Base-by-base conservation (phyloP, 345 rosid genomes). In the Gossypium sturtianum region DNA sequence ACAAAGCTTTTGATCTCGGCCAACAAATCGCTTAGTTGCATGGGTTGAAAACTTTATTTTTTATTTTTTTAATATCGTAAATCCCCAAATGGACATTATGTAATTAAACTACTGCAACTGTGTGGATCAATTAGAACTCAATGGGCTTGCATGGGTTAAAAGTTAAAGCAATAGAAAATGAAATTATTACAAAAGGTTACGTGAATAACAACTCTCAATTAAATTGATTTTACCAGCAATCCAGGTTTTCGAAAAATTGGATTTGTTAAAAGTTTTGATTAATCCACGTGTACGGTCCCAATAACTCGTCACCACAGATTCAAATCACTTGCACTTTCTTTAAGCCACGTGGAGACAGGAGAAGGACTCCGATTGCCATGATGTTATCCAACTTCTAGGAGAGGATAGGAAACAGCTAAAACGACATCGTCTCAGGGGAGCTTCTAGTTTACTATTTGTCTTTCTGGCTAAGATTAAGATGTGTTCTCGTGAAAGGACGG, bases 301-400 rank as follows among this genome's bases (percentile, higher is more conserved):
- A 8, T 11, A 49, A 23, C 65, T 22, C 19, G 9, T 56, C 59
- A 70, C 81, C 76, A 43, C 78, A 60, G 58, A 19, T 62, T 59
- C 71, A 78, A 27, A 49, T 2, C 76, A 20, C 61, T 66, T 62
- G 63, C 27, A 16, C 29, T 23, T 61, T 12, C 51, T 67, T 19
- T 9, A 38, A 20, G 13, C 81, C 83, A 77, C 84, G 78, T 74
- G 82, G 84, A 15, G 60, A 47, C 56, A 53, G 57, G 57, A 54
- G 13, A 74, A 23, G 2, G 53, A 23, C 38, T 60, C 61, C 69
- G 19, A 19, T 0, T 29, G 25, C 27, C 13, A 51, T 52, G 56
- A 19, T 17, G 20, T 17, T 52, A 52, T 52, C 56, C 20, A 52
- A 17, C 11, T n/a, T 1, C 22, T 7, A 5, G 41, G 41, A 17